Conservation (phyloP, 1,139 yeast species). For the Sugiyamaella grinbergsii region DNA sequence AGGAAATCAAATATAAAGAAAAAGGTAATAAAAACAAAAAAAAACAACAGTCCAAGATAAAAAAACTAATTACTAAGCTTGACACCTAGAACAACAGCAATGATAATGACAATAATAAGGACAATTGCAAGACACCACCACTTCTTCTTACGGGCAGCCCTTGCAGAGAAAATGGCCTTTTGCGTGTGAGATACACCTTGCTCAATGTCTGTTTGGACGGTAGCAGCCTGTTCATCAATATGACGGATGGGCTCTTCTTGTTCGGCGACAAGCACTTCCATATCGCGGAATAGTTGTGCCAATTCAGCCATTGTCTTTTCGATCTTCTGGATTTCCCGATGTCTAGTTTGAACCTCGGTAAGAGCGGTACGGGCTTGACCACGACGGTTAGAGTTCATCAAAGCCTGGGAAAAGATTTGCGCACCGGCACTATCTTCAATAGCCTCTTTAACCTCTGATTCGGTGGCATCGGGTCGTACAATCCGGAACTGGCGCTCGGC, state of each 20-base stretch:
- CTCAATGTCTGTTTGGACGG: slow-evolving; percentile 89
- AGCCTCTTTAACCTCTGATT: slow-evolving; percentile 79
- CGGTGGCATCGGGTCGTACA: slow-evolving; percentile 91
- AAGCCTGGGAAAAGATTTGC: slow-evolving; percentile 92
- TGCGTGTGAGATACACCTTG: slow-evolving; percentile 93
- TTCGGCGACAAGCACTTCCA: slow-evolving; percentile 95
- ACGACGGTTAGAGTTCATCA: slow-evolving; percentile 86
- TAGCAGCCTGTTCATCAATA: slow-evolving; percentile 76
- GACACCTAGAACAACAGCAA: slow-evolving; percentile 55
- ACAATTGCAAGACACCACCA: slow-evolving; percentile 79
- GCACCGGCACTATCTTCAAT: slow-evolving; percentile 82
- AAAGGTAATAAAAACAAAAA: slow-evolving; percentile 1
- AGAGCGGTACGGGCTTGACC: slow-evolving; percentile 97
- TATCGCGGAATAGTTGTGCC: slow-evolving; percentile 90
- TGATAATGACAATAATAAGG: slow-evolving; percentile 65
- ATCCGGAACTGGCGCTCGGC: slow-evolving; percentile 93
- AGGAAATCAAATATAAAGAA: slow-evolving; percentile 1
- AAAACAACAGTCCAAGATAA: not conserved
- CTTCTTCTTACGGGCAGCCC: slow-evolving; percentile 88
- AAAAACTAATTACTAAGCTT: slow-evolving; percentile 25
- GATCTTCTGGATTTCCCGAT: slow-evolving; percentile 90
- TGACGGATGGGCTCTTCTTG: slow-evolving; percentile 88
- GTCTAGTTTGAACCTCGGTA: slow-evolving; percentile 95
- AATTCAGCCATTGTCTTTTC: slow-evolving; percentile 96
- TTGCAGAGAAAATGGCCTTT: slow-evolving; percentile 86